phyloP scores from a whole-genome alignment of 139 green algal genomes.

The Pleodorina starrii region DNA sequence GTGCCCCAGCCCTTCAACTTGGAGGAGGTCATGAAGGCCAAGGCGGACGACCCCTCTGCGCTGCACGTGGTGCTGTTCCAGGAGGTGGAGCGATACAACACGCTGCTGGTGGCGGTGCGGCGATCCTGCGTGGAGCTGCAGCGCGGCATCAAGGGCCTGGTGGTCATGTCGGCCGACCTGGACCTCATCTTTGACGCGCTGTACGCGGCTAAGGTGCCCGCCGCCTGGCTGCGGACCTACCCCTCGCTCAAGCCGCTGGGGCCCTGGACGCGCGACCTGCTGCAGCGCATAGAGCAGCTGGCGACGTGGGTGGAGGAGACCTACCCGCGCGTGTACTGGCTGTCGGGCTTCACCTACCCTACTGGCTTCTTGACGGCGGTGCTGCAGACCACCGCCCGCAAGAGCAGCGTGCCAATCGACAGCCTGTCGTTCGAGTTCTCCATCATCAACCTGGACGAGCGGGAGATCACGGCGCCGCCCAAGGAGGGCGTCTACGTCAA shows the following conservation, averaged over 20 bases:
- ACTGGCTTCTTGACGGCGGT: constrained; percentile 85
- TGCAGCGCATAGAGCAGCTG: constrained; percentile 84
- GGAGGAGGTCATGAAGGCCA: constrained; percentile 82
- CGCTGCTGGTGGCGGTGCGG: constrained; percentile 76
- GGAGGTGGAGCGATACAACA: constrained; percentile 92
- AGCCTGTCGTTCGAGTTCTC: constrained; percentile 87
- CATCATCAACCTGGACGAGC: constrained; percentile 83
- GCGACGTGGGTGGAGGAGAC: constrained; percentile 77
- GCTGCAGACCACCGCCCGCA: constrained; percentile 87
- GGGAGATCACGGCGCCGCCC: constrained; percentile 78
- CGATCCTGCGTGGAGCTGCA: constrained; percentile 74
- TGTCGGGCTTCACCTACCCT: constrained; percentile 90
- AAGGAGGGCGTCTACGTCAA: constrained; percentile 91
- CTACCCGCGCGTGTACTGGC: constrained; percentile 90
- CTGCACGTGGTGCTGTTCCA: constrained; percentile 93
- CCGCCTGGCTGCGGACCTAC: constrained; percentile 86
- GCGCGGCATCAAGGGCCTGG: constrained; percentile 87
- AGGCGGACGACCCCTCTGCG: constrained; percentile 81
- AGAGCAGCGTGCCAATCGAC: constrained; percentile 87
- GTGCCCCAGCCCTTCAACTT: constrained; percentile 84
- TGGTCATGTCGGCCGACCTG: constrained; percentile 90
- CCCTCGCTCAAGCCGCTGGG: constrained; percentile 87
- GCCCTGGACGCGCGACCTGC: constrained; percentile 86
- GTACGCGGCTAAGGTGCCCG: constrained; percentile 75
- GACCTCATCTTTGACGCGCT: constrained; percentile 85